A percentile compares a stretch with the other conserved stretches of the same genome.
Conservation (phyloP, 306 rosid species). For the Cucumis sativus region Cucumber_9930_V3 NC_026657.2:21139501-21140000, state of each 20-base stretch:
- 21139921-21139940: slow-evolving; percentile 74
- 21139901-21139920: slow-evolving; percentile 46
- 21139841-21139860: background rate
- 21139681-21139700: slow-evolving; percentile 55
- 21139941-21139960: slow-evolving; percentile 99
- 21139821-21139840: background rate
- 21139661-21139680: slow-evolving; percentile 60
- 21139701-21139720: slow-evolving; percentile 79
- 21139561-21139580: slow-evolving; percentile 24
- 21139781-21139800: slow-evolving; percentile 39
- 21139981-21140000: slow-evolving; percentile 65
- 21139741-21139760: slow-evolving; percentile 42
- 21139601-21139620: slow-evolving; percentile 60
- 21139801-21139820: slow-evolving; percentile 52
- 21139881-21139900: background rate
- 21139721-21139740: slow-evolving; percentile 85
- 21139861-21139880: background rate
- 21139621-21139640: slow-evolving; percentile 63
- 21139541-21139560: background rate
- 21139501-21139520: background rate
- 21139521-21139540: background rate
- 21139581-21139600: slow-evolving; percentile 82
- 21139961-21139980: slow-evolving; percentile 86
- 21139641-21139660: slow-evolving; percentile 68
- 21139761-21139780: slow-evolving; percentile 61